Evolutionary conservation across 179 eudicot genomes (phyloP).

Genomic region (Carnegiea gigantea): DNA sequence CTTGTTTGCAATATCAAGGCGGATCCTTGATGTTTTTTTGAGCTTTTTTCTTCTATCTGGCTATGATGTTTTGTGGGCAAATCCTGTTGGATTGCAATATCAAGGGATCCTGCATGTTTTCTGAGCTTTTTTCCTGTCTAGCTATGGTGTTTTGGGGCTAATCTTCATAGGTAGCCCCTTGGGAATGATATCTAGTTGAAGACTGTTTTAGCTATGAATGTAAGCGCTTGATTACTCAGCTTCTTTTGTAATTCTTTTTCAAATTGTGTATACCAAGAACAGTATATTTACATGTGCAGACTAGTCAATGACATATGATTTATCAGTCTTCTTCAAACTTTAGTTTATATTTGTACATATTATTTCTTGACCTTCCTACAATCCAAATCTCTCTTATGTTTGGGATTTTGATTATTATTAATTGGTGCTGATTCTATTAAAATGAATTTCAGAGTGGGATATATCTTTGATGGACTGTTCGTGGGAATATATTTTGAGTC

Average conservation of each 20-base stretch:
- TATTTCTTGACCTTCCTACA: too few relatives aligned
- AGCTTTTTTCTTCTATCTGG: slow-evolving; percentile 15
- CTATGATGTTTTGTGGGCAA: slow-evolving; percentile 4
- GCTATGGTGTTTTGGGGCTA: neutral
- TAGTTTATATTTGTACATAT: too few relatives aligned
- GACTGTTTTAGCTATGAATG: slow-evolving; percentile 21
- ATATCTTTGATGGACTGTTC: neutral
- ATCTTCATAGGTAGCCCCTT: neutral
- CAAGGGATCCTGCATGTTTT: slow-evolving; percentile 10
- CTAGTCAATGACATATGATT: slow-evolving; percentile 9
- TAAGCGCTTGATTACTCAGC: slow-evolving; percentile 11
- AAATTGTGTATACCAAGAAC: slow-evolving; percentile 28
- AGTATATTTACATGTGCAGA: slow-evolving; percentile 24
- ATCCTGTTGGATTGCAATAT: neutral
- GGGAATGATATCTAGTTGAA: neutral
- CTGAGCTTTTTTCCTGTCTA: slow-evolving; percentile 23
- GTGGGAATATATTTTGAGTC: too few relatives aligned
- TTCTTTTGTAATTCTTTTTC: slow-evolving; percentile 25
- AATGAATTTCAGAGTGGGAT: neutral
- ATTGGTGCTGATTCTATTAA: neutral
- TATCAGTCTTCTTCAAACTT: neutral
- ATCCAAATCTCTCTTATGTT: neutral
- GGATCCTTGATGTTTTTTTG: slow-evolving; percentile 16
- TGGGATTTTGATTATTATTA: neutral
- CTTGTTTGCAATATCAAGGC: slow-evolving; percentile 8